Base-by-base conservation (phyloP, 352 stramenopile genomes). In the Aphanomyces cochlioides region DNA sequence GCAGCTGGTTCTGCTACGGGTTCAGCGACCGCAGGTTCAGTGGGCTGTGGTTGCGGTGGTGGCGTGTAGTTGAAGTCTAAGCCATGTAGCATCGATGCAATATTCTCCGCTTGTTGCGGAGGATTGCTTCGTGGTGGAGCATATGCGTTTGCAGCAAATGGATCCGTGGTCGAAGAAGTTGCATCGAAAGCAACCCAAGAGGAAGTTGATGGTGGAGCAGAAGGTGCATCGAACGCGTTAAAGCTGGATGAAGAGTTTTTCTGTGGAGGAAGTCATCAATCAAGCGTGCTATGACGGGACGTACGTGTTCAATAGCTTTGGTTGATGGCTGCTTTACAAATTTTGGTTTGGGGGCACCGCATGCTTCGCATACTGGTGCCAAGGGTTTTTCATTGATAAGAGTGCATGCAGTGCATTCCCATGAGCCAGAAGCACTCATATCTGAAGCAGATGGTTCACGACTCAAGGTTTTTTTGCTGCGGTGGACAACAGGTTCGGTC, bases 311-410 rank as follows among this genome's bases (percentile, higher is more conserved):
- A 28, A 28, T 28, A 28, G 28, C 28, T 28, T 28, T 28, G 28
- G 28, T 28, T n/a, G 43, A 50, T 12, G 43, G 43, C 43, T 50
- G 43, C 17, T 50, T 50, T 50, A 50, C 43, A 61, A 61, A 37
- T 37, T 39, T 37, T 15, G 85, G 84, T 68, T 89, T 90, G 17
- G 82, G 73, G 6, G 80, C 70, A 0, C 83, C 85, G 17, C 85
- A 93, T 3, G 84, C 85, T 66, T 93, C 85, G 56, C 85, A 93
- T 13, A 90, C 79, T 4, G 82, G 83, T 15, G 85, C 85, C 0
- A 88, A 75, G 3, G 79, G 78, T 63, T 93, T 93, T 6, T 90
- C 82, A 63, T 93, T 93, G 56, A 93, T 78, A 41, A 93, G 79
- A 47, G 84, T 93, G 72, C 85, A 93, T 40, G 73, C 76, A 36